phyloP scores from a whole-genome alignment of 352 stramenopile species.

The Plasmopara viticola region DNA sequence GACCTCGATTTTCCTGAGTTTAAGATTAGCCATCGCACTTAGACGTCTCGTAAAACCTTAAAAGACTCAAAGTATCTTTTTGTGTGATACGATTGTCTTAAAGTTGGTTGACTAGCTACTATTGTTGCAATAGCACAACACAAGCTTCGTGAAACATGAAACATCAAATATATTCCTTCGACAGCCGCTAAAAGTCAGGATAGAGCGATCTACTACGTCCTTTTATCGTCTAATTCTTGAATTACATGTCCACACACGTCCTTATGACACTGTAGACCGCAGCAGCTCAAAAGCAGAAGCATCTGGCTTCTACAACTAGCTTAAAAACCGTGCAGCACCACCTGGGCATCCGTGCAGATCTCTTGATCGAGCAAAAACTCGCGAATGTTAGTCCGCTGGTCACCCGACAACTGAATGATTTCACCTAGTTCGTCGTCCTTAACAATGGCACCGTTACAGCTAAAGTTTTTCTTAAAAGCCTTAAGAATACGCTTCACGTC shows the following conservation, averaged over 20 bases:
- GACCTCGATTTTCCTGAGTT: slow-evolving; percentile 82
- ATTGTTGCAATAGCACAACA: slow-evolving; percentile 12
- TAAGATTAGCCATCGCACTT: slow-evolving; percentile 63
- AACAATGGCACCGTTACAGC: slow-evolving; percentile 98
- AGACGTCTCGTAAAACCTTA: slow-evolving; percentile 11
- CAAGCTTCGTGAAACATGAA: slow-evolving; percentile 17
- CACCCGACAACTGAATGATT: slow-evolving; percentile 98
- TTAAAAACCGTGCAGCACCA: slow-evolving; percentile 99
- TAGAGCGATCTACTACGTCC: slow-evolving; percentile 5
- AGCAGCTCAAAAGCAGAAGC: slow-evolving; percentile 9
- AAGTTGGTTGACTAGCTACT: background rate
- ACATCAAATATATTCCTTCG: slow-evolving; percentile 44
- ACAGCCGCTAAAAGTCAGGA: slow-evolving; percentile 8
- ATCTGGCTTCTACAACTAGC: slow-evolving; percentile 6
- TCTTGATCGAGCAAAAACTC: slow-evolving; percentile 99
- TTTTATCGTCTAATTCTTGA: slow-evolving; percentile 20
- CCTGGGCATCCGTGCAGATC: slow-evolving; percentile 94
- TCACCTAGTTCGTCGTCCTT: slow-evolving; percentile 97
- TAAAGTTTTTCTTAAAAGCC: slow-evolving; percentile 99
- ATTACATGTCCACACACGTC: background rate
- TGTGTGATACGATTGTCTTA: background rate
- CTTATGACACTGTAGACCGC: slow-evolving; percentile 2
- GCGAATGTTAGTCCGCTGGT: slow-evolving; percentile 99
- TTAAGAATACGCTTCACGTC: slow-evolving; percentile 99
- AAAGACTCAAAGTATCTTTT: no score